Percentiles rank a stretch among this genome's conserved stretches.
Conservation (phyloP, 139 green algal genomes). For the Haematococcus lacustris region DNA sequence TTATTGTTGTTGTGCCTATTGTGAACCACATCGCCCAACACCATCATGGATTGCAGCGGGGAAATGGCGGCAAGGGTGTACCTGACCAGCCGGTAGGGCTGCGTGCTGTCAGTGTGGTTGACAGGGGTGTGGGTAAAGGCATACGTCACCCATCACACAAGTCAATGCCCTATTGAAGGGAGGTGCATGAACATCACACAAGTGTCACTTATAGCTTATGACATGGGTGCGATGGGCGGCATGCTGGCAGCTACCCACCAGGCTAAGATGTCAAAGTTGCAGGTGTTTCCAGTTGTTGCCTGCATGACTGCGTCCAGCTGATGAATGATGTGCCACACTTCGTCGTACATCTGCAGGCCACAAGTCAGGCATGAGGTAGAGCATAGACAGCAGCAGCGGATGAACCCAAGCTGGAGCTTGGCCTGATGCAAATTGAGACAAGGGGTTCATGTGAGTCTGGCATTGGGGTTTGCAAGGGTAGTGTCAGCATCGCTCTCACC, state of each 20-base stretch:
- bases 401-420: too few relatives aligned
- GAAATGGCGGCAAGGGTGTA: too few relatives aligned
- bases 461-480: not conserved
- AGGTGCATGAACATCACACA: too few relatives aligned
- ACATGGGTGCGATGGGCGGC: not conserved
- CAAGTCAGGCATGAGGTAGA: too few relatives aligned
- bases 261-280: slow-evolving; percentile 55
- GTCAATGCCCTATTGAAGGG: too few relatives aligned
- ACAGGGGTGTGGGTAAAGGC: not conserved
- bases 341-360: slow-evolving; percentile 36
- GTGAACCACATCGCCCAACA: too few relatives aligned
- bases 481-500: not conserved
- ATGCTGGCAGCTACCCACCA: slow-evolving; percentile 21
- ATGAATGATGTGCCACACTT: slow-evolving; percentile 6
- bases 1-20: too few relatives aligned
- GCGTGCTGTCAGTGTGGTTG: not conserved
- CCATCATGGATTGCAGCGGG: too few relatives aligned
- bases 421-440: too few relatives aligned
- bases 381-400: too few relatives aligned
- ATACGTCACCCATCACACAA: not conserved
- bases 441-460: not conserved
- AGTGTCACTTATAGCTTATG: too few relatives aligned
- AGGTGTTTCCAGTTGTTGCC: slow-evolving; percentile 32
- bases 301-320: slow-evolving; percentile 16
- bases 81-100: not conserved